phyloP scores from a whole-genome alignment of 1,284 basidiomycete genomes.

The Sanguinoderma infundibulare region DNA sequence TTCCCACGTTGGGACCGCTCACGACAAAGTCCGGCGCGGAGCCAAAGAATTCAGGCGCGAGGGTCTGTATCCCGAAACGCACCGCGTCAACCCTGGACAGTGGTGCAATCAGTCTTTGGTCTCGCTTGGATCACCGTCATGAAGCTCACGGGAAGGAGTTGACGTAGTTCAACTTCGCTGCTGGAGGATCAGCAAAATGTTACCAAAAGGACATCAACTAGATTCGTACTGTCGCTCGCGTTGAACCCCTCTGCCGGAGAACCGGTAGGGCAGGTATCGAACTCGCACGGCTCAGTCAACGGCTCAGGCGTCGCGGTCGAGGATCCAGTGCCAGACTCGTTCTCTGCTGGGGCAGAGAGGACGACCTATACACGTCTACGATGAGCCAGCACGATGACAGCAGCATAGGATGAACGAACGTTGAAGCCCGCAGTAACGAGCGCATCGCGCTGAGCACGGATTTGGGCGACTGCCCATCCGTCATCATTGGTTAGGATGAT shows the following conservation, averaged over 20 bases:
- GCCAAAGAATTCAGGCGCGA: slow-evolving; percentile 48
- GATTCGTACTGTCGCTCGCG: slow-evolving; percentile 46
- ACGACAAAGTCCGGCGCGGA: slow-evolving; percentile 53
- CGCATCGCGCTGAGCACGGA: slow-evolving; percentile 48
- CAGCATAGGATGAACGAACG: slow-evolving; percentile 31
- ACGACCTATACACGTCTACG: slow-evolving; percentile 36
- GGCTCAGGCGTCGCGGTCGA: slow-evolving; percentile 29
- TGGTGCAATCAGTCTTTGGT: background rate
- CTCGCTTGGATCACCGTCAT: background rate
- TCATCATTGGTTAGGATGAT: slow-evolving; percentile 51
- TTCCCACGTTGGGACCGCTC: slow-evolving; percentile 55
- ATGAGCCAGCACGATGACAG: background rate
- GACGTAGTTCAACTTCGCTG: slow-evolving; percentile 42
- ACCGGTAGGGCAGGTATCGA: slow-evolving; percentile 44
- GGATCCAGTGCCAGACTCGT: slow-evolving; percentile 48
- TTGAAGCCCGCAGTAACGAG: slow-evolving; percentile 45
- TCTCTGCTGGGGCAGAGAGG: slow-evolving; percentile 44
- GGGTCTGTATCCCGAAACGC: slow-evolving; percentile 49
- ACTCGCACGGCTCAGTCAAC: slow-evolving; percentile 43
- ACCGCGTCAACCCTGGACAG: slow-evolving; percentile 44
- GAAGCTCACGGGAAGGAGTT: slow-evolving; percentile 35
- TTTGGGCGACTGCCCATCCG: slow-evolving; percentile 56
- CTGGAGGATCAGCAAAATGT: background rate
- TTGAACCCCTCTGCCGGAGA: slow-evolving; percentile 50
- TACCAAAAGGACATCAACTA: slow-evolving; percentile 4